phyloP scores from a whole-genome alignment of 1,284 basidiomycete genomes.

The Ceratobasidium sp. region DNA sequence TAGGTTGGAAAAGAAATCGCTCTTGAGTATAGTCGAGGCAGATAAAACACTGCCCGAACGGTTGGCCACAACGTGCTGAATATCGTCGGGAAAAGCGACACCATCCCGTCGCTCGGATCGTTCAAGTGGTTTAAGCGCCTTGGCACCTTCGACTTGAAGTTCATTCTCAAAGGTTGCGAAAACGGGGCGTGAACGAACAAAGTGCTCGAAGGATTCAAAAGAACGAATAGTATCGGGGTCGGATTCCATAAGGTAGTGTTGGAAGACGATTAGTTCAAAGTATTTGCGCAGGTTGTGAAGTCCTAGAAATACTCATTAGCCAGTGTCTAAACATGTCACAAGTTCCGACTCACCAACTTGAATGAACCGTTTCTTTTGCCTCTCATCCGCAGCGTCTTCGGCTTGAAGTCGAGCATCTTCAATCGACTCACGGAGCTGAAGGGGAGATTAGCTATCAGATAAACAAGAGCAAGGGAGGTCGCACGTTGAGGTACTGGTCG shows the following conservation, averaged over 20 bases:
- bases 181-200: constrained; percentile 75
- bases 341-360: constrained; percentile 72
- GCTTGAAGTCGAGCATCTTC: constrained; percentile 84
- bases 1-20: constrained; percentile 94
- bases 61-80: constrained; percentile 85
- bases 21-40: constrained; percentile 95
- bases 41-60: constrained; percentile 91
- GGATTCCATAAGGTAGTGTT: constrained; percentile 91
- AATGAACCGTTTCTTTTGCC: constrained; percentile 73
- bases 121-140: constrained; percentile 89
- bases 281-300: constrained; percentile 88
- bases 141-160: constrained; percentile 81
- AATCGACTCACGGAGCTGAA: constrained; percentile 79
- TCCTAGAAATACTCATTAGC: constrained; percentile 62
- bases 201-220: constrained; percentile 81
- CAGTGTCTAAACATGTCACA: constrained; percentile 48
- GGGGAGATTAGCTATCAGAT: not conserved
- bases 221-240: constrained; percentile 85
- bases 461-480: not conserved
- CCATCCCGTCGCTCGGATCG: constrained; percentile 79
- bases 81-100: constrained; percentile 90
- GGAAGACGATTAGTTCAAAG: constrained; percentile 94
- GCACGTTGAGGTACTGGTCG: constrained; percentile 83
- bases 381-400: constrained; percentile 82
- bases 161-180: constrained; percentile 97